Base-by-base conservation (phyloP, 768 basidiomycete species). In the Kwoniella sp. region DNA sequence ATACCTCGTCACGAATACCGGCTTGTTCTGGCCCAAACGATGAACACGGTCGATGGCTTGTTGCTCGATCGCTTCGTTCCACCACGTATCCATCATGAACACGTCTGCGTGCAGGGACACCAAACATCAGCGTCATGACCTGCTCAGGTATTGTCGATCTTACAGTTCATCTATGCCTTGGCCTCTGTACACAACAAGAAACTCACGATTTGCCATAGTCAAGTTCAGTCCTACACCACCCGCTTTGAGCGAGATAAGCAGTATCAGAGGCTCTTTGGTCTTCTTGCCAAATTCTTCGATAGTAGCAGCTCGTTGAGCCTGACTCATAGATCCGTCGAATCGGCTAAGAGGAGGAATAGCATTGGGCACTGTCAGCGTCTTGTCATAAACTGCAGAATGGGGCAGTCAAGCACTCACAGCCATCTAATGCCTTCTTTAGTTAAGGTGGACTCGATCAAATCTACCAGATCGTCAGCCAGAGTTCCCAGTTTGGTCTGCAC, bases 201-300 rank as follows among this genome's bases (percentile, higher is more conserved):
- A 68, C 72, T 58, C 46, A 77, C 75, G 72, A 55, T 79, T 79
- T 1, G 78, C 78, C 71, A 76, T 76, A 2, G 78, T 79, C 54
- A 91, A 87, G 76, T 94, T 93, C 60, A 95, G 76, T 0, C 93
- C 94, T 24, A 93, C 91, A 25, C 94, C 94, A 26, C 93, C 94
- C 3, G 94, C 94, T 77, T 77, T 78, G 54, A 80, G 67, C 30
- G 79, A 78, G 53, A 78, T 78, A 15, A 80, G 65, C 33, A 80
- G 65, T 25, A 94, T 83, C 77, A 91, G 89, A 0, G 91, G 88
- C 68, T 85, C 87, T 60, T 85, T 83, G 6, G 87, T 88, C 1
- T 85, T 81, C 21, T 84, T 81, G 70, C 87, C 89, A 83, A 97
- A 97, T 65, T 87, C 87, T 47, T 86, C 83, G 40, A 98, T 83